Conservation (phyloP, 192 early-diverging fungal genomes). For the Funneliformis geosporum region DNA sequence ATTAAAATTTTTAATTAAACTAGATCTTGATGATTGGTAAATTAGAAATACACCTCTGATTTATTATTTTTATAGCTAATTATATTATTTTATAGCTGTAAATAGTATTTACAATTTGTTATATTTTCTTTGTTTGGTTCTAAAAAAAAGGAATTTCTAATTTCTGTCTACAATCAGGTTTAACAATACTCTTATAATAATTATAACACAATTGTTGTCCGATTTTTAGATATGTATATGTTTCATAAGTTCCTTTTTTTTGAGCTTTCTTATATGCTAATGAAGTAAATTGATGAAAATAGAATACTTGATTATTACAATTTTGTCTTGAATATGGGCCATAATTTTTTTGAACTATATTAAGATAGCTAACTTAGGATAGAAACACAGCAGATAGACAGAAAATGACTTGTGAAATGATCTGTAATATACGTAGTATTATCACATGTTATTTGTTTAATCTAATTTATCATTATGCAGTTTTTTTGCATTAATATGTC, state of each 20-base stretch:
- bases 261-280: conserved; percentile 7
- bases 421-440: too few species aligned
- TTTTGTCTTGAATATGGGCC: background rate
- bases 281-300: background rate
- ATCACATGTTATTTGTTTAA: too few species aligned
- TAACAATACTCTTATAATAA: conserved; percentile 20
- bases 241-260: background rate
- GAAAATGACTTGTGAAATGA: too few species aligned
- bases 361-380: too few species aligned
- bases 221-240: background rate
- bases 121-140: background rate
- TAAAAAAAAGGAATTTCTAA: background rate
- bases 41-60: too few species aligned
- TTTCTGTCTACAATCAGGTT: background rate
- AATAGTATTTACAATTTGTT: background rate
- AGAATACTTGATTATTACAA: background rate
- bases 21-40: too few species aligned
- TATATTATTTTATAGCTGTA: background rate
- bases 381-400: too few species aligned
- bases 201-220: conserved; percentile 18
- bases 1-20: too few species aligned
- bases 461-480: too few species aligned
- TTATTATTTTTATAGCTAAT: background rate
- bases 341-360: background rate
- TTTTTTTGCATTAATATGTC: too few species aligned